Evolutionary conservation across 768 basidiomycete genomes (phyloP), one percentile per base, ranked within the genome.

Genomic region (Holtermannia corniformis): DNA sequence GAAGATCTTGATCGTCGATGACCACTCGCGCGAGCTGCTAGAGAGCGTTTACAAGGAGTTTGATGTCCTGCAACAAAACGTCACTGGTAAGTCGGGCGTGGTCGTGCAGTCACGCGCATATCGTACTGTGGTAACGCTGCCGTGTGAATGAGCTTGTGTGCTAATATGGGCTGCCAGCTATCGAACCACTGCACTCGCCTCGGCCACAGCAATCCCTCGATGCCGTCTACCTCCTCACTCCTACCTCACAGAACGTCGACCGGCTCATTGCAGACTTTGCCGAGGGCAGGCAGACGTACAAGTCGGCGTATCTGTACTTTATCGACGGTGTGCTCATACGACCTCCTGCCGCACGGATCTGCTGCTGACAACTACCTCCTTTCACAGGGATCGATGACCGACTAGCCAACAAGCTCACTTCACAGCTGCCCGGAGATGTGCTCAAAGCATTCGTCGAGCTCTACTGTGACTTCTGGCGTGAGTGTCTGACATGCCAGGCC

Each of bases 1-100:
- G 95, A 99, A 99, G 80, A 86, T 95, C 61, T 81, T 97, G 42
- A 90, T 99, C 54, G 86, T 97, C 49, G 95, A 99, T 72, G 88
- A 91, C 59, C 81, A 87, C 73, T 84, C 91, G 22, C 84, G 91
- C 73, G 82, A 79, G 68, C 75, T 97, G 50, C 73, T 99, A 44
- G 80, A 83, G 56, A 81, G 85, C 7, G 88, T 92, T 3, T 78
- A 96, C 62, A 90, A 89, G 74, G 84, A 88, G 68, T 90, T 87
- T 63, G 93, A 99, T 71, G 86, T 97, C 51, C 73, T 97, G 51
- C 84, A 90, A 71, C 89, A 95, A 78, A 92, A 92, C 77, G 89
- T 97, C 41, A 95, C 91, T 44, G 80, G 93, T 95, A 75, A 70
- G 89, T 78, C 48, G 20, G n/a, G 21, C 24, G 43, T 3, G n/a